Evolutionary conservation across 2,329 filamentous ascomycete genomes (phyloP).

Genomic region (Metarhizium anisopliae): DNA sequence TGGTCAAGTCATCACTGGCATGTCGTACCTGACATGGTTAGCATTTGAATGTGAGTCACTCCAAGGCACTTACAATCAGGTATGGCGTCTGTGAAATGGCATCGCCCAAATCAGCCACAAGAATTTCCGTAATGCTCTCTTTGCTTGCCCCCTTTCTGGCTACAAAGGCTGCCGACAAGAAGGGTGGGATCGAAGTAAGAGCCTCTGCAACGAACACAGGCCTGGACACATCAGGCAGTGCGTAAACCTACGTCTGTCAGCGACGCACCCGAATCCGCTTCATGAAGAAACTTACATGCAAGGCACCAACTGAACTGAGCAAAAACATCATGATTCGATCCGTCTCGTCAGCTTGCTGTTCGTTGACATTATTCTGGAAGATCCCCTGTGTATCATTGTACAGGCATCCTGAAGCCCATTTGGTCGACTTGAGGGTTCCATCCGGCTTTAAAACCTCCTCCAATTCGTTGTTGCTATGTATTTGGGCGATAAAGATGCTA

Average conservation of each 20-base stretch:
- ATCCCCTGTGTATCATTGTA: constrained; percentile 59
- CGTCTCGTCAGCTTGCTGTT: constrained; percentile 28
- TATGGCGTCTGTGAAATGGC: constrained; percentile 61
- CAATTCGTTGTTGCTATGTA: constrained; percentile 69
- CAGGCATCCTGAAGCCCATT: constrained; percentile 77
- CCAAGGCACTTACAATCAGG: constrained; percentile 55
- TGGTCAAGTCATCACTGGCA: constrained; percentile 68
- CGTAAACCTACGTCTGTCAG: constrained; percentile 53
- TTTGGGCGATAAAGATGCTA: constrained; percentile 69
- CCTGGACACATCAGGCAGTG: constrained; percentile 62
- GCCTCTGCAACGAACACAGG: constrained; percentile 69
- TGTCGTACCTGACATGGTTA: constrained; percentile 51
- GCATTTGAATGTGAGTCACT: not conserved
- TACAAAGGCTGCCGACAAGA: constrained; percentile 62
- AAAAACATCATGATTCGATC: constrained; percentile 65
- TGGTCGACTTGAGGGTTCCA: constrained; percentile 45
- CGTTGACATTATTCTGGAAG: constrained; percentile 35
- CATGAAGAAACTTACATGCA: constrained; percentile 50
- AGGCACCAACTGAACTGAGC: constrained; percentile 62
- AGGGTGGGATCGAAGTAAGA: constrained; percentile 66
- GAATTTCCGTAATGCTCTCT: constrained; percentile 67
- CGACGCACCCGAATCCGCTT: not conserved
- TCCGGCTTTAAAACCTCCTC: constrained; percentile 68
- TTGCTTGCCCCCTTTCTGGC: constrained; percentile 61
- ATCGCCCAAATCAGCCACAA: constrained; percentile 81